Evolutionary conservation across 768 basidiomycete genomes (phyloP), one percentile per base, ranked within the genome.

Genomic region (Xerocomus spinulosus): DNA sequence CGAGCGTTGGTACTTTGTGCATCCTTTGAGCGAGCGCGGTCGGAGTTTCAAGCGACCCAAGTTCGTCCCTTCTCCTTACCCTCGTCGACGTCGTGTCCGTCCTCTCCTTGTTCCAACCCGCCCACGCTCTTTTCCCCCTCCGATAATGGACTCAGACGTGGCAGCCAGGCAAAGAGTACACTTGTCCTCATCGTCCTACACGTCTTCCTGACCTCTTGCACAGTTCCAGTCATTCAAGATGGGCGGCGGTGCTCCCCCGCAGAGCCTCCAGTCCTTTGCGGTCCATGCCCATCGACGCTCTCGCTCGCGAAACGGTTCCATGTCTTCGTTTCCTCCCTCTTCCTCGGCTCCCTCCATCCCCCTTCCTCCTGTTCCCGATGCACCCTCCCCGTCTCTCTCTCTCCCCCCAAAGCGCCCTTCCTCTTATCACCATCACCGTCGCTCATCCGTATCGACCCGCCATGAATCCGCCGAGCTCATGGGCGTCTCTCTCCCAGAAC

Each of bases 381-480:
- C 70, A 20, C 61, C 63, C 21, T 69, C 76, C 24, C 41, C 37
- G 47, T 56, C 60, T 57, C 50, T 56, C 37, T 52, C 55, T 18
- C 45, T 50, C 9, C 55, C 57, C 23, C 29, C 76, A 23, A 85
- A 82, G 58, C 85, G 82, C 55, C 66, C 63, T 26, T 78, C 78
- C 49, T 93, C 92, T 0, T n/a, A n/a, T n/a, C 90, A 91, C 57
- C 92, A 94, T 58, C 77, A 81, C 13, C 87, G 92, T 40, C 80
- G 81, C 34, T 92, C 91, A 1, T 91, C 88, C 21, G 89, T 95
- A 23, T 91, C 92, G 9, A 94, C 92, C 33, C 83, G 91, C 51
- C 79, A 77, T 55, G 92, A 95, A 71, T 92, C 90, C 17, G 86
- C 90, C 15, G 92, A 94, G 59, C 72, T 95, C 60, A 93, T 95